phyloP scores from a whole-genome alignment of 805 yeast species.

The Candida xiaguanensis region DNA sequence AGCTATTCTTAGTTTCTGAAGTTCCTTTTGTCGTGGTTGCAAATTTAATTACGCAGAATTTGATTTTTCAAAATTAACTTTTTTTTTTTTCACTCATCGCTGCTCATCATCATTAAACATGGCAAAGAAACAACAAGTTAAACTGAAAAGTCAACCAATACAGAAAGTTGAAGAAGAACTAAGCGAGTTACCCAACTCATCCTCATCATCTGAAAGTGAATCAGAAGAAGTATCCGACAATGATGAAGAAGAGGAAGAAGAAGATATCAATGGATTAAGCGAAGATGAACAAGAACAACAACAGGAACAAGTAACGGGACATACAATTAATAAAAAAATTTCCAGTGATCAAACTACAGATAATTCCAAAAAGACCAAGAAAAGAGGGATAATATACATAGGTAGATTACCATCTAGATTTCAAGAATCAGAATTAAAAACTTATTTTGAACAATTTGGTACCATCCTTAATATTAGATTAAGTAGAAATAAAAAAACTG shows the following conservation, averaged over 20 bases:
- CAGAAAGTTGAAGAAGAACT: slow-evolving; percentile 6
- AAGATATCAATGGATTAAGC: slow-evolving; percentile 1
- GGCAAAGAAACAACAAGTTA: not conserved
- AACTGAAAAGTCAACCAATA: not conserved
- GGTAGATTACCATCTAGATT: slow-evolving; percentile 94
- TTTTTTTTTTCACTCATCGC: not conserved
- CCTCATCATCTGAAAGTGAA: slow-evolving; percentile 1
- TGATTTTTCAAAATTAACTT: too few relatives aligned
- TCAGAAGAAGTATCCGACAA: not conserved
- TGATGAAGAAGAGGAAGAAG: not conserved
- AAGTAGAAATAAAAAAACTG: slow-evolving; percentile 86
- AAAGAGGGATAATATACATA: slow-evolving; percentile 73
- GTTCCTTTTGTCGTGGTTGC: not conserved
- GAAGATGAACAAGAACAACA: not conserved
- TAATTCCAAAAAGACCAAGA: slow-evolving; percentile 11
- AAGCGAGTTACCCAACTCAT: not conserved
- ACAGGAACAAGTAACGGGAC: slow-evolving; percentile 11
- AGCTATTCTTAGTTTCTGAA: not conserved
- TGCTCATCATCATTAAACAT: not conserved
- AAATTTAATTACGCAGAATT: too few relatives aligned
- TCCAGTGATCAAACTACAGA: slow-evolving; percentile 5
- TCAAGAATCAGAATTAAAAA: slow-evolving; percentile 73
- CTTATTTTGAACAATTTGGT: slow-evolving; percentile 91
- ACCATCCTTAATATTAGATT: slow-evolving; percentile 71
- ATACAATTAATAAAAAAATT: slow-evolving; percentile 20